Conservation (phyloP, 306 rosid genomes). For the Adenanthera pavonina region DNA sequence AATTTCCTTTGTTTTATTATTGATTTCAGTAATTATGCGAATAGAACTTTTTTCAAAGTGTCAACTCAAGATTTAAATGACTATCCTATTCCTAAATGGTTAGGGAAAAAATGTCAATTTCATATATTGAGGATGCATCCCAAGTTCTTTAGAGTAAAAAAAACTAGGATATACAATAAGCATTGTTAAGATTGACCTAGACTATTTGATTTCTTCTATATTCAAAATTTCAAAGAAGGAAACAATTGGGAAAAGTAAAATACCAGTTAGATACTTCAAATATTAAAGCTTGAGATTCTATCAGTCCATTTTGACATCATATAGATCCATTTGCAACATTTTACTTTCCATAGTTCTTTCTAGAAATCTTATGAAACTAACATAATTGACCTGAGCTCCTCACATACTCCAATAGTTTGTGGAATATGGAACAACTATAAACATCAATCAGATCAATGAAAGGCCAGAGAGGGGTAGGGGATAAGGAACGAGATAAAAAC, state of each 20-base stretch:
- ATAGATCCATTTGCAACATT: background rate
- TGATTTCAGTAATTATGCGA: constrained; percentile 3
- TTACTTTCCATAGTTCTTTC: constrained; percentile 5
- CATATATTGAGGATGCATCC: constrained; percentile 8
- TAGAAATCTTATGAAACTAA: background rate
- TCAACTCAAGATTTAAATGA: constrained; percentile 24
- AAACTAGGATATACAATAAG: background rate
- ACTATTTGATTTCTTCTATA: background rate
- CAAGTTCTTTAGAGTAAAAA: constrained; percentile 7
- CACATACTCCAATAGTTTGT: background rate
- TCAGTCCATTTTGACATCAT: background rate
- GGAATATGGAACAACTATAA: background rate
- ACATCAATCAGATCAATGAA: background rate
- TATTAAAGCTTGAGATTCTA: background rate
- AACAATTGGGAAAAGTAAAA: background rate
- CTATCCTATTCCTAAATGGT: background rate
- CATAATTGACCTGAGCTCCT: background rate
- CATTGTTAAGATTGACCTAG: background rate
- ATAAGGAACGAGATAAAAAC: background rate
- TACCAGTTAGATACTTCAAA: background rate
- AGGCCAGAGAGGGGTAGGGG: background rate
- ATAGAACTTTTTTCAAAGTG: constrained; percentile 12
- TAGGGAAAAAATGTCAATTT: constrained; percentile 13
- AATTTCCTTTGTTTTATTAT: constrained; percentile 22
- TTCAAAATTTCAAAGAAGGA: background rate